Conservation (phyloP, 2,329 filamentous ascomycete genomes). For the Cladosporium oxysporum region DNA sequence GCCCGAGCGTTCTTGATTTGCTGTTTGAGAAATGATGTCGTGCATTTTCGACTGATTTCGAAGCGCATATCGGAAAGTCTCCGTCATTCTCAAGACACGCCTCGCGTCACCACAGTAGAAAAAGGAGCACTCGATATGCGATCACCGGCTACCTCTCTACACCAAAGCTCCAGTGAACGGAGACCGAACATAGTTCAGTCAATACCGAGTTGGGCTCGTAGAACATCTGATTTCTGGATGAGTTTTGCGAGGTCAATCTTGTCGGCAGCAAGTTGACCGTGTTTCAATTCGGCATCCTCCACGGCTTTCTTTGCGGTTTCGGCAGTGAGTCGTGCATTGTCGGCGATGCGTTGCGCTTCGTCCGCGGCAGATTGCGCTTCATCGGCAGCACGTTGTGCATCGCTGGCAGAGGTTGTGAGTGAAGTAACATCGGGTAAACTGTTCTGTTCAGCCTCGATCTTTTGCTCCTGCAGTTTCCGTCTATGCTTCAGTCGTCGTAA, state of each 20-base stretch:
- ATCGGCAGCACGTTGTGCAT: background rate
- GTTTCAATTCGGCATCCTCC: background rate
- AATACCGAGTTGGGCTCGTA: background rate
- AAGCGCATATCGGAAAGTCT: no score
- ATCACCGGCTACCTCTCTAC: no score
- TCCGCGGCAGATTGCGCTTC: background rate
- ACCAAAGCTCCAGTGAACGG: no score
- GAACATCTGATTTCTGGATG: background rate
- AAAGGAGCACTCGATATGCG: no score
- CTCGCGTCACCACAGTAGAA: no score
- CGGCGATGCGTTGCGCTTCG: background rate
- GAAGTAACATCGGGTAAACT: background rate
- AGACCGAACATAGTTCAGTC: background rate
- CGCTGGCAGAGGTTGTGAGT: background rate
- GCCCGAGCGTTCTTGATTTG: no score
- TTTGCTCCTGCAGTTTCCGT: constrained; percentile 29
- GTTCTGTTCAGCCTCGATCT: constrained; percentile 26
- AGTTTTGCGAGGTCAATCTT: background rate
- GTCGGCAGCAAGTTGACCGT: background rate
- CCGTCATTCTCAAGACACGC: no score
- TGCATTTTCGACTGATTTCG: no score
- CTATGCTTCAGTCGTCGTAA: background rate
- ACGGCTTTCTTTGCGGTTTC: background rate
- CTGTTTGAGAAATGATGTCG: no score
- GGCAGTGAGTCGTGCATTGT: background rate